Evolutionary conservation across 768 basidiomycete genomes (phyloP), one percentile per base, ranked within the genome.

Genomic region (Lentinula detonsa): DNA sequence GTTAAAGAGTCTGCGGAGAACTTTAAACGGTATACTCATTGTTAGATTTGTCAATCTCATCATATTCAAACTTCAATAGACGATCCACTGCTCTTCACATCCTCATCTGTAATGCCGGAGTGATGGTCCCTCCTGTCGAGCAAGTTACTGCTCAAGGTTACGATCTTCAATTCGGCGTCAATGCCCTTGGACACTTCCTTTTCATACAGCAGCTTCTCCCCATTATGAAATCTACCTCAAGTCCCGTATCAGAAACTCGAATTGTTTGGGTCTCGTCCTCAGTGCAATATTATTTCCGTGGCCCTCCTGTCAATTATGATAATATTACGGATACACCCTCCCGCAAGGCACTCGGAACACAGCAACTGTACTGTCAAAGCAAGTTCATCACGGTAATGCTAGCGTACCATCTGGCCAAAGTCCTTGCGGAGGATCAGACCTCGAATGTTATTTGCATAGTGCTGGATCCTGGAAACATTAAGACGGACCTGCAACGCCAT

Each of bases 1-100:
- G 69, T 72, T 16, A 70, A 67, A 48, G 61, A 39, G 6, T 60
- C 70, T 35, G 72, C 64, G 5, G 66, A 66, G 31, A 64, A 69
- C 37, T 68, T 71, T 46, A 39, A 52, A 21, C 66, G 61, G 65
- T 68, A 34, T 11, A 9, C 31, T 4, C 3, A 7, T 52, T 16
- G 5, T 33, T 10, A 52, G 31, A 31, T 33, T 4, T 16, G n/a
- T 15, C 33, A 2, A 1, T 33, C 34, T 18, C 31, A 16, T 34
- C 50, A 5, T 9, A 34, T 16, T 9, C 31, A 10, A 8, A 23
- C 21, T 33, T 18, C n/a, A 16, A 15, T 21, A 52, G 50, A 3
- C 50, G 33, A n/a, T 52, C 50, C 13, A 11, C 50, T 52, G 50
- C 50, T 52, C 34, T 52, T 31, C 50, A 52, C 13, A 52, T 52